phyloP scores from a whole-genome alignment of 176 grass and related monocot species.

The Oryza coarctata region DNA sequence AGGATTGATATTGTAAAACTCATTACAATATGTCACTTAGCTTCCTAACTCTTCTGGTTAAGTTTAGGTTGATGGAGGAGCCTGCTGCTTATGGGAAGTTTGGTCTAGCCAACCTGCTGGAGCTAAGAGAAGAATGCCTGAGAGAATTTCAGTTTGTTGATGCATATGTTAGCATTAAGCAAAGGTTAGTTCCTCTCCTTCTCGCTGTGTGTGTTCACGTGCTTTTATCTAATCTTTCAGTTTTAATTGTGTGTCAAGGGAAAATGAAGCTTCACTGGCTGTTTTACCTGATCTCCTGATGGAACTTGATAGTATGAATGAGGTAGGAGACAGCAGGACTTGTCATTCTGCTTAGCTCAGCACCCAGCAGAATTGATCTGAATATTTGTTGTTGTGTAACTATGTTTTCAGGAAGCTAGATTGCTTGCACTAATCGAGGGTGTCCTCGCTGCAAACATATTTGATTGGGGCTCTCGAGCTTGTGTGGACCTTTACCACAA shows the following conservation, averaged over 20 bases:
- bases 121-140: constrained; percentile 97
- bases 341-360: constrained; percentile 22
- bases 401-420: constrained; percentile 77
- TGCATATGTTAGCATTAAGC: constrained; percentile 98
- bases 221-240: constrained; percentile 8
- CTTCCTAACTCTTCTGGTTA: constrained; percentile 41
- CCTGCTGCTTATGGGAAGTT: constrained; percentile 98
- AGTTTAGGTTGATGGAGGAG: constrained; percentile 94
- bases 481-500: constrained; percentile 99
- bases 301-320: constrained; percentile 95
- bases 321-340: constrained; percentile 49
- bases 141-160: constrained; percentile 97
- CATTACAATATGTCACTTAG: constrained; percentile 13
- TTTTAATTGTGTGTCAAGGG: constrained; percentile 51
- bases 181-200: constrained; percentile 59
- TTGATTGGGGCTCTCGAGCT: constrained; percentile 97
- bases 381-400: constrained; percentile 6
- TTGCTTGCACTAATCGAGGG: constrained; percentile 88
- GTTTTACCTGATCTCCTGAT: constrained; percentile 96
- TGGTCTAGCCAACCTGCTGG: constrained; percentile 83
- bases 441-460: constrained; percentile 98
- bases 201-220: not conserved
- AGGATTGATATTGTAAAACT: constrained; percentile 4
- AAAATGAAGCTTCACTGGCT: constrained; percentile 97
- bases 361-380: constrained; percentile 4